Evolutionary conservation across 345 rosid genomes (phyloP).

Genomic region (Populus ilicifolia): DNA sequence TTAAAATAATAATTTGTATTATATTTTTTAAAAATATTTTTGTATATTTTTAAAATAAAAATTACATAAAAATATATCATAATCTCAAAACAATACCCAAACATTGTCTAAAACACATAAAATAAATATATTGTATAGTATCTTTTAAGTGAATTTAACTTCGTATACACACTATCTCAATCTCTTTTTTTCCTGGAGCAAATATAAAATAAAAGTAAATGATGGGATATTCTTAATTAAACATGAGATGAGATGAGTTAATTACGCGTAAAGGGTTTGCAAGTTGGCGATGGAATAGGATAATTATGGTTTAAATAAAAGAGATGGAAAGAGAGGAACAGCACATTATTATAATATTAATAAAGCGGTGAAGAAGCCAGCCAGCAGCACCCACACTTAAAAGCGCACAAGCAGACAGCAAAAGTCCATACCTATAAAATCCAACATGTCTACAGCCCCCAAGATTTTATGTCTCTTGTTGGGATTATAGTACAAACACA

Average conservation of each 20-base stretch:
- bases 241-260: not conserved
- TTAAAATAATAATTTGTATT: no score
- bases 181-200: no score
- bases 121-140: no score
- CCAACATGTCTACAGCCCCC: conserved; percentile 2
- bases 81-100: no score
- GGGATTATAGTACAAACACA: no score
- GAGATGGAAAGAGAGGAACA: not conserved
- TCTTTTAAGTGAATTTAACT: no score
- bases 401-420: conserved; percentile 25
- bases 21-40: no score
- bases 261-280: conserved; percentile 26
- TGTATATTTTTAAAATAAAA: no score
- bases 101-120: no score
- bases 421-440: conserved; percentile 9
- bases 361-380: not conserved
- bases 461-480: not conserved
- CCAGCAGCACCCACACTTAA: conserved; percentile 21
- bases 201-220: not conserved
- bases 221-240: not conserved
- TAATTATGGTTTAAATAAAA: not conserved
- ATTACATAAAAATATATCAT: no score
- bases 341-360: not conserved
- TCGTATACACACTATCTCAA: no score
- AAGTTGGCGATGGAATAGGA: conserved; percentile 18